Evolutionary conservation across 176 grass and related monocot species (phyloP).

Genomic region (Musa schizocarpa): DNA sequence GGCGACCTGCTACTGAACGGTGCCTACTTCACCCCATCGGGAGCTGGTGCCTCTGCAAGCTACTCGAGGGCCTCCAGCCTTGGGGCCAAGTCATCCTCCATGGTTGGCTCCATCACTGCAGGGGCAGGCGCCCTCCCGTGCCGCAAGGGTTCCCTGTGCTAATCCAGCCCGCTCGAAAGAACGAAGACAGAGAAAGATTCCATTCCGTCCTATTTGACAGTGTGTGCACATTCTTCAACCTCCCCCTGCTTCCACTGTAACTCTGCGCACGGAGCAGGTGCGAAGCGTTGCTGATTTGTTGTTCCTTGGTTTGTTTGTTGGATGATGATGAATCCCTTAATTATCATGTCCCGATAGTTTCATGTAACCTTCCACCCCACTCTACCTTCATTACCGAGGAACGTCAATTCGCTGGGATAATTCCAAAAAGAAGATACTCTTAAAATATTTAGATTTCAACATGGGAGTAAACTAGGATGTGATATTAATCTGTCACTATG

Average conservation of each 20-base stretch:
- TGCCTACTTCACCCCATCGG: slow-evolving; percentile 19
- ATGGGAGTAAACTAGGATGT: too few species aligned
- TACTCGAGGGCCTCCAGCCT: slow-evolving; percentile 22
- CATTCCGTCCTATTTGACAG: not conserved
- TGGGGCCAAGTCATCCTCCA: slow-evolving; percentile 21
- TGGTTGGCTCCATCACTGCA: slow-evolving; percentile 14
- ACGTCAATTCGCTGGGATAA: too few species aligned
- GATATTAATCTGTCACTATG: too few species aligned
- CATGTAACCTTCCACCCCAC: too few species aligned
- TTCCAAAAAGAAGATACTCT: too few species aligned
- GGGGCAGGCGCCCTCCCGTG: slow-evolving; percentile 7
- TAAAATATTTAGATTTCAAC: too few species aligned
- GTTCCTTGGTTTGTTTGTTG: not conserved
- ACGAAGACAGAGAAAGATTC: not conserved
- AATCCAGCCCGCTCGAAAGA: not conserved
- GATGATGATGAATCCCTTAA: too few species aligned
- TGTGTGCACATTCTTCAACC: slow-evolving; percentile 7
- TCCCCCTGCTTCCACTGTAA: slow-evolving; percentile 8
- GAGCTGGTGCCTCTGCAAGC: slow-evolving; percentile 12
- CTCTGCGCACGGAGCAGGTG: slow-evolving; percentile 8
- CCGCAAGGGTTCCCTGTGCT: slow-evolving; percentile 3
- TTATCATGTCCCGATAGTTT: too few species aligned
- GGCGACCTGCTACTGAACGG: slow-evolving; percentile 20
- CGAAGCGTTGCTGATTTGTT: slow-evolving; percentile 3
- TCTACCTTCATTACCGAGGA: too few species aligned